Evolutionary conservation across 768 basidiomycete species (phyloP).

Genomic region (Podaxis sp.): DNA sequence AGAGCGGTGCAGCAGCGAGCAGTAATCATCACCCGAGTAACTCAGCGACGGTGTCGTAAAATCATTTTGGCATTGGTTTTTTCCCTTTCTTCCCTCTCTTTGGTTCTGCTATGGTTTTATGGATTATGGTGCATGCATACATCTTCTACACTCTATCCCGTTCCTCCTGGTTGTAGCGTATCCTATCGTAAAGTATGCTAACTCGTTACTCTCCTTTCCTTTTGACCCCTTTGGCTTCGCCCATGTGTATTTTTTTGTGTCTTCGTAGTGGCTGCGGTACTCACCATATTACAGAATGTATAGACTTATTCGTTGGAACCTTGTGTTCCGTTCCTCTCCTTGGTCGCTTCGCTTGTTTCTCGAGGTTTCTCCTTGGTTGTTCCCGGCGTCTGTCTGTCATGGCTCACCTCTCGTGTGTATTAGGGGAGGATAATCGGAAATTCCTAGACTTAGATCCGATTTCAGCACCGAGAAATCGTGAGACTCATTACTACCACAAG

Average conservation of each 20-base stretch:
- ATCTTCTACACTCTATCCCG: background rate
- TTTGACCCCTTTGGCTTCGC: background rate
- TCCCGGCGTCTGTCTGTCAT: too few relatives aligned
- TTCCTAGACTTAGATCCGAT: too few relatives aligned
- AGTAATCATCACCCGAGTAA: background rate
- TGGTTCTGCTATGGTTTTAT: background rate
- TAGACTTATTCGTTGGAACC: too few relatives aligned
- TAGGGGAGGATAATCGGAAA: too few relatives aligned
- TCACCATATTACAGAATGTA: too few relatives aligned
- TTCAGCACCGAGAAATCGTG: too few relatives aligned
- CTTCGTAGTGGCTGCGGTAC: too few relatives aligned
- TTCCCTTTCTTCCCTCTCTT: background rate
- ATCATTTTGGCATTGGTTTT: background rate
- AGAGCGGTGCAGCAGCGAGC: background rate
- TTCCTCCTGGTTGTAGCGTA: background rate
- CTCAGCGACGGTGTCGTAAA: slow-evolving; percentile 1
- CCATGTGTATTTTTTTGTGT: background rate
- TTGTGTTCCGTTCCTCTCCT: too few relatives aligned
- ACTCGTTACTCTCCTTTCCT: background rate
- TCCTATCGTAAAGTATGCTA: background rate
- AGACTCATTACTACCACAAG: too few relatives aligned
- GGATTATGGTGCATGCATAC: background rate
- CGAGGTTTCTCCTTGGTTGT: too few relatives aligned
- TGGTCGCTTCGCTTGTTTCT: too few relatives aligned
- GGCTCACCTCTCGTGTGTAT: too few relatives aligned